Base-by-base conservation (phyloP, 148 eudicot species). In the Cornus florida region DNA sequence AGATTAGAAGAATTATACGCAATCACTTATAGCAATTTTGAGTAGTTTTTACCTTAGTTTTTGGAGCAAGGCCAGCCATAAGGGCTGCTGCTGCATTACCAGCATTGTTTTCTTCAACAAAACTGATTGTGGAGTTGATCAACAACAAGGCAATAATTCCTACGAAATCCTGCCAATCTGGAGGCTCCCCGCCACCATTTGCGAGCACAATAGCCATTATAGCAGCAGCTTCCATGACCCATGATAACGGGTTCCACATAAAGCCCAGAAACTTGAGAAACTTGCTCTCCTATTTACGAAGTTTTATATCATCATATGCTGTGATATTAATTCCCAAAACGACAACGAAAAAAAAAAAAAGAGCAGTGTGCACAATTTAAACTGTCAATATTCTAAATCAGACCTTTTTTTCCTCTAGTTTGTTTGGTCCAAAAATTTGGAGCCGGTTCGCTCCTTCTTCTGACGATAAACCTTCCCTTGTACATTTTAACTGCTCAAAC, bases 21-120 rank as follows among this genome's bases (percentile, higher is more conserved):
- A 48, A 62, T 28, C 80, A 74, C 17, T 0, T 62, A 8, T 39
- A 62, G 32, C n/a, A 3, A 39, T 59, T 19, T 56, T 57, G 67
- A 23, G 59, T 22, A 79, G 16, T 8, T 10, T n/a, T 16, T 86
- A 88, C 93, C 84, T 91, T 91, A 39, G 94, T 87, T 80, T 91
- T 91, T 3, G 94, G 94, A 78, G 94, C 94, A 72, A 91, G 91
- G 68, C 90, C 88, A 77, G 94, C 94, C 94, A 91, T 91, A 78
- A 91, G 94, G 0, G 94, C 88, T 3, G 94, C 94, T 3, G 94
- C 94, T 43, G 94, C 94, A 84, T 91, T 89, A 0, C 94, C 94
- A 24, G 94, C 94, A 84, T 91, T 91, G 86, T 91, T 91, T 78
- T 91, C 94, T 87, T 91, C 94, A 39, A 91, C 86, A 79, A 89